Percentiles rank a stretch among this genome's conserved stretches.
These are phyloP conservation scores for Dillenia turbinata DNA, from an alignment of 164 flowering plant species.

Conservation along the genomic window DNA sequence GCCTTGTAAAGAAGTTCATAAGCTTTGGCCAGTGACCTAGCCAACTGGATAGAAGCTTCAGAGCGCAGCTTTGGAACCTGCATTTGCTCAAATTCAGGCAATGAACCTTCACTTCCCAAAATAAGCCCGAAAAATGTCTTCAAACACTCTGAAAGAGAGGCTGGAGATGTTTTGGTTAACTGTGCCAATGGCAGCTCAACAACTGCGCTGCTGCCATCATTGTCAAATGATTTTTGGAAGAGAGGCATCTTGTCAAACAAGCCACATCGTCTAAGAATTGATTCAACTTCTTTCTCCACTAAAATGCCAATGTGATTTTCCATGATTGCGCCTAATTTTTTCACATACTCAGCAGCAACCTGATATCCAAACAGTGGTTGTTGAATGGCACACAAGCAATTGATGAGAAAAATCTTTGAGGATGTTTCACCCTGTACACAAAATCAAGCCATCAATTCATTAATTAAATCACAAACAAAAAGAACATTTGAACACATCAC, in stretches of 20 bases:
- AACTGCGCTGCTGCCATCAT: constrained; percentile 12
- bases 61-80: constrained; percentile 82
- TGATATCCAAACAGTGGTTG: constrained; percentile 80
- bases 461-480: too few relatives aligned
- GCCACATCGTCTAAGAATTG: constrained; percentile 68
- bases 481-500: too few relatives aligned
- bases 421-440: constrained; percentile 41
- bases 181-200: constrained; percentile 51
- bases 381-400: constrained; percentile 83
- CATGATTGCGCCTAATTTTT: constrained; percentile 64
- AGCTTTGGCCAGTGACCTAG: constrained; percentile 65
- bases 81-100: constrained; percentile 90
- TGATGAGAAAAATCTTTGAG: constrained; percentile 86
- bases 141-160: constrained; percentile 66
- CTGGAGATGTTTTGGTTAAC: constrained; percentile 61
- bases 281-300: constrained; percentile 75
- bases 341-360: constrained; percentile 60
- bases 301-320: constrained; percentile 47
- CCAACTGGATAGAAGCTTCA: constrained; percentile 59
- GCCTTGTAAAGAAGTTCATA: constrained; percentile 73
- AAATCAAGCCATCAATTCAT: too few relatives aligned
- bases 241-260: constrained; percentile 54
- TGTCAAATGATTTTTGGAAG: constrained; percentile 32
- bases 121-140: constrained; percentile 71
- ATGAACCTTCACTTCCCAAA: constrained; percentile 72